A percentile compares a stretch with the other conserved stretches of the same genome.
phyloP scores from a whole-genome alignment of 805 yeast species.

The Ogataea neopini region DNA sequence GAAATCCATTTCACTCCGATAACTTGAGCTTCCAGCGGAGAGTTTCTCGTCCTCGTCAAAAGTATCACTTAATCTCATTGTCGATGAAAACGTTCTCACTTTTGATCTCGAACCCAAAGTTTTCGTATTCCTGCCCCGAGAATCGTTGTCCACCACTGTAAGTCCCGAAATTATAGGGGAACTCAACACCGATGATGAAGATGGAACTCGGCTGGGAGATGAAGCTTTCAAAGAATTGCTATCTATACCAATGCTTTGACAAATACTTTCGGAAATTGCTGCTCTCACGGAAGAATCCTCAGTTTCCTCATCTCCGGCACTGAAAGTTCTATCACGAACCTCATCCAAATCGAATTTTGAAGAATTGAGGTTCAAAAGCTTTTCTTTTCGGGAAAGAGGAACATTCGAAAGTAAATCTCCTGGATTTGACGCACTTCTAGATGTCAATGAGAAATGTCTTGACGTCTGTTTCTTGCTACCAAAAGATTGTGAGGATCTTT shows the following conservation, averaged over 20 bases:
- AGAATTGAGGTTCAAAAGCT: background rate
- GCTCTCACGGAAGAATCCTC: slow-evolving; percentile 64
- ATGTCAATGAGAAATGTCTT: slow-evolving; percentile 52
- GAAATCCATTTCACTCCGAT: slow-evolving; percentile 38
- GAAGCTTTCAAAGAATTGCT: slow-evolving; percentile 26
- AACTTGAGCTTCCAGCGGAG: slow-evolving; percentile 20
- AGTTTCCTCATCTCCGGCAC: slow-evolving; percentile 62
- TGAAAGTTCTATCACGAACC: slow-evolving; percentile 41
- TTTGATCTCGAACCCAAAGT: background rate
- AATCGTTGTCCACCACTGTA: slow-evolving; percentile 12
- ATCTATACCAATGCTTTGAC: slow-evolving; percentile 65
- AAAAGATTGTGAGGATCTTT: slow-evolving; percentile 1
- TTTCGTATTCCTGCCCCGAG: background rate
- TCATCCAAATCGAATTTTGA: slow-evolving; percentile 25
- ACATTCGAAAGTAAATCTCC: slow-evolving; percentile 85
- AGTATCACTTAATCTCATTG: background rate
- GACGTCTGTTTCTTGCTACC: slow-evolving; percentile 29
- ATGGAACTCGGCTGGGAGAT: slow-evolving; percentile 15
- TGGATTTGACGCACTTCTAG: slow-evolving; percentile 66
- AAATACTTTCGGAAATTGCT: slow-evolving; percentile 71
- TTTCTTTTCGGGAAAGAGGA: slow-evolving; percentile 45
- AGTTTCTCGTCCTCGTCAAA: slow-evolving; percentile 8
- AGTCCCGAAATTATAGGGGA: slow-evolving; percentile 26
- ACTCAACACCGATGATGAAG: slow-evolving; percentile 23
- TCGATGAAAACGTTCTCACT: slow-evolving; percentile 28